These are phyloP conservation scores for Auriscalpium orientale DNA, from an alignment of 768 basidiomycete species.

Conservation along the genomic window DNA sequence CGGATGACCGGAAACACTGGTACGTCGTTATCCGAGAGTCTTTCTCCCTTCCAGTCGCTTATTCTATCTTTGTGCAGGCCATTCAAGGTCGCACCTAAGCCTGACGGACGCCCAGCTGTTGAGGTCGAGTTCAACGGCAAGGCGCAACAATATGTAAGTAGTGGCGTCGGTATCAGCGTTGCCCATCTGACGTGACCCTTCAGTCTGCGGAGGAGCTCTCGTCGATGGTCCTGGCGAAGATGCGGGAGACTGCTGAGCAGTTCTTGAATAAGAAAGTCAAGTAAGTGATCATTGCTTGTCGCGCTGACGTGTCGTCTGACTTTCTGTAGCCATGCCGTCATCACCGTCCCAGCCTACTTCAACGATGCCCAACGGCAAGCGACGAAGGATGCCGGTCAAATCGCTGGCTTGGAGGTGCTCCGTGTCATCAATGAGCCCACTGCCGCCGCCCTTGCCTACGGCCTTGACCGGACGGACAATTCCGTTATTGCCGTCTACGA, in stretches of 20 bases:
- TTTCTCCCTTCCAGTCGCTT: neutral
- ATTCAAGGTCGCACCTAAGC: slow-evolving; percentile 65
- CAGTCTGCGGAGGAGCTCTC: slow-evolving; percentile 84
- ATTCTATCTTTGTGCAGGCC: slow-evolving; percentile 41
- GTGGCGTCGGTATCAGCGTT: neutral
- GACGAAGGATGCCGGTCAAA: slow-evolving; percentile 95
- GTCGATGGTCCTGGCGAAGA: slow-evolving; percentile 83
- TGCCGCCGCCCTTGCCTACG: slow-evolving; percentile 96
- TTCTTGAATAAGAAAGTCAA: slow-evolving; percentile 90
- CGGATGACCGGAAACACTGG: slow-evolving; percentile 86
- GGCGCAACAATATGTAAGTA: slow-evolving; percentile 67
- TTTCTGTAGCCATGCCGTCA: slow-evolving; percentile 65
- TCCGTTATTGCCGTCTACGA: slow-evolving; percentile 97
- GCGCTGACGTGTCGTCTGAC: neutral
- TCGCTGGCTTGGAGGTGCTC: slow-evolving; percentile 94
- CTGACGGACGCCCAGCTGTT: slow-evolving; percentile 72
- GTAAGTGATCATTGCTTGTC: slow-evolving; percentile 44
- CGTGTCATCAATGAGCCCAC: slow-evolving; percentile 99
- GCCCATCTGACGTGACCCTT: slow-evolving; percentile 9
- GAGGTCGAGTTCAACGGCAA: slow-evolving; percentile 84
- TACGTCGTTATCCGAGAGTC: slow-evolving; percentile 23
- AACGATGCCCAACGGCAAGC: slow-evolving; percentile 99
- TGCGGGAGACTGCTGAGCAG: slow-evolving; percentile 93
- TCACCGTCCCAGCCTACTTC: slow-evolving; percentile 98
- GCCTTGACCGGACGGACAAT: slow-evolving; percentile 75